These are phyloP conservation scores for Coemansia reversa DNA, from an alignment of 192 early-diverging fungal species.

Conservation along the genomic window DNA sequence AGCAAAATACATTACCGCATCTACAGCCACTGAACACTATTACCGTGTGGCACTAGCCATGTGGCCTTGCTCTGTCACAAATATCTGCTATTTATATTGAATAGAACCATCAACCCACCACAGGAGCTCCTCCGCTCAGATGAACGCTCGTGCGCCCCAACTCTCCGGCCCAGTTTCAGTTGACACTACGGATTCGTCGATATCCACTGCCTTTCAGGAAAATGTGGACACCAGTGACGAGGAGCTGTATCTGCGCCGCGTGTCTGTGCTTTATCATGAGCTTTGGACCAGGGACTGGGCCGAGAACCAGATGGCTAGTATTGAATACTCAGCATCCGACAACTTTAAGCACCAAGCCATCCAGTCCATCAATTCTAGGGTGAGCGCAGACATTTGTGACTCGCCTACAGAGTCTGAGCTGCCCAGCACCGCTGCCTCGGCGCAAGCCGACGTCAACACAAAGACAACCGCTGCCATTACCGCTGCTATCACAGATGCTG, in stretches of 20 bases:
- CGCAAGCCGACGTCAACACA: background rate
- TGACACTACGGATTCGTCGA: background rate
- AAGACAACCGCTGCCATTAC: background rate
- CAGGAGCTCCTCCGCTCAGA: slow-evolving; percentile 1
- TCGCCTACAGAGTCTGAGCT: too few species aligned
- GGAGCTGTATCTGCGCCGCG: slow-evolving; percentile 48
- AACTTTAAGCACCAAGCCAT: too few species aligned
- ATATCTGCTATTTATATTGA: slow-evolving; percentile 6
- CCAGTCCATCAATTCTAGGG: background rate
- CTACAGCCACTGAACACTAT: background rate
- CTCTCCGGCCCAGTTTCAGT: background rate
- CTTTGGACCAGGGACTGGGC: slow-evolving; percentile 51
- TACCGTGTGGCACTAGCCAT: slow-evolving; percentile 5
- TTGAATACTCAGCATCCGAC: background rate
- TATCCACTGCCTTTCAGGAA: background rate
- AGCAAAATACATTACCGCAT: background rate
- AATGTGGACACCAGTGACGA: slow-evolving; percentile 24
- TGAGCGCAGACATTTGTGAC: too few species aligned
- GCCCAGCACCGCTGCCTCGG: too few species aligned
- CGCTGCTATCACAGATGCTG: background rate
- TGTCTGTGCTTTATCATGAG: slow-evolving; percentile 50
- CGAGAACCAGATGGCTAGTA: slow-evolving; percentile 16
- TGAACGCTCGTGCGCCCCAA: background rate
- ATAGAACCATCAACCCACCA: slow-evolving; percentile 6
- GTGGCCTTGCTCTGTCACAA: slow-evolving; percentile 12